Base-by-base conservation (phyloP, 2,329 filamentous ascomycete genomes). In the Botryosphaeria dothidea region DNA sequence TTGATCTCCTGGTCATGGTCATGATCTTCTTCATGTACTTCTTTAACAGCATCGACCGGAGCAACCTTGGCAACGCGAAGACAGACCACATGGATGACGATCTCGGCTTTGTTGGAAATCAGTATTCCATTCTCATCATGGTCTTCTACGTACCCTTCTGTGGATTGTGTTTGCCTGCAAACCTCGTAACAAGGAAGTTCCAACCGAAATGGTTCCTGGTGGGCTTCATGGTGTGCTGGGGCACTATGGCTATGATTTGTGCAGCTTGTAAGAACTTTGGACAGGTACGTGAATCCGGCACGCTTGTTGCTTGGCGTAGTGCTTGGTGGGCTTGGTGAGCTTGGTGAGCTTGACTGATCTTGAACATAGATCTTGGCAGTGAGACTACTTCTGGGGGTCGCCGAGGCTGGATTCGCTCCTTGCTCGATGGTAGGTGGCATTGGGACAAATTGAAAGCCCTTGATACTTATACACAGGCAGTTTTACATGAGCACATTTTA, bases 61-160 rank as follows among this genome's bases (percentile, higher is more conserved):
- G 69, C n/a, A 75, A 75, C 52, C 70, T 76, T 2, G 73, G 72
- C 23, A 74, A 76, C 57, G 73, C 72, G 11, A 72, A 76, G 41
- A 75, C 72, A 3, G 73, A 74, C 63, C 69, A 66, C 17, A 62
- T 76, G 9, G 71, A 74, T 34, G 69, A 65, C 23, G 73, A 75
- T 29, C 66, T 75, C 3, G 68, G 71, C 15, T 71, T 76, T 27
- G 67, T 66, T 0, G 71, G 70, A 3, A 71, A 75, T 49, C 70
- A 76, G 57, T 77, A 72, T 62, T 74, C 71, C 15, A 67, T 75
- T 1, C 65, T 77, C 15, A 65, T 77, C 31, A 66, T 76, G 1
- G 66, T 77, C 13, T 77, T 77, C 66, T 75, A 75, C 64, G 68
- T 77, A 13, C 74, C 76, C 0, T 75, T 74, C 57, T 68, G 69